Evolutionary conservation across 1,284 basidiomycete species (phyloP).

Genomic region (Cryptococcus amylolentus): DNA sequence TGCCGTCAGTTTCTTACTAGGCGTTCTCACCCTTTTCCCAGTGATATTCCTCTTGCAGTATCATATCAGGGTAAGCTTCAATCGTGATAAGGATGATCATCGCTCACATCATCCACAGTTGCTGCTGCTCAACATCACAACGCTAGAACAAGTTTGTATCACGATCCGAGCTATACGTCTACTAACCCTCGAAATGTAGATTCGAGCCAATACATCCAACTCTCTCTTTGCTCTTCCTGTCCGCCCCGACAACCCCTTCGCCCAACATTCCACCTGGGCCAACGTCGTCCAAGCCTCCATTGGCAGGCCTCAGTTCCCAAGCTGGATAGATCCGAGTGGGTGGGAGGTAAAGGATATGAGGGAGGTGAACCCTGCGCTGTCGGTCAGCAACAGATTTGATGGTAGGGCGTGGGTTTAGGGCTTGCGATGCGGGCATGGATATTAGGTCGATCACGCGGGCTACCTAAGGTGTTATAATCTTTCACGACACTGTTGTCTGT

Average conservation of each 20-base stretch:
- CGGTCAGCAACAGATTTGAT: neutral
- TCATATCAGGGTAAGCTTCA: slow-evolving; percentile 68
- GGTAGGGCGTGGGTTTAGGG: neutral
- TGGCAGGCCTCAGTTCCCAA: slow-evolving; percentile 45
- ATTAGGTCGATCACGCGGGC: no score
- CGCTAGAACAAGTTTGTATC: slow-evolving; percentile 77
- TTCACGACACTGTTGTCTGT: no score
- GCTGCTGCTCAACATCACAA: slow-evolving; percentile 77
- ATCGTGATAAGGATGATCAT: neutral
- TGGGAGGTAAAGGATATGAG: slow-evolving; percentile 32
- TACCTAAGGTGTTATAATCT: no score
- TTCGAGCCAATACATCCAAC: slow-evolving; percentile 42
- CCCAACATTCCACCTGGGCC: slow-evolving; percentile 23
- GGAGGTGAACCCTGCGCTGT: slow-evolving; percentile 41
- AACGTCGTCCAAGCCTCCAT: slow-evolving; percentile 45
- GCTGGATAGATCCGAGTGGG: slow-evolving; percentile 45
- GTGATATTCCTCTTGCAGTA: slow-evolving; percentile 73
- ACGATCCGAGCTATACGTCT: neutral
- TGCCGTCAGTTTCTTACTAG: slow-evolving; percentile 69
- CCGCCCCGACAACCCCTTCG: slow-evolving; percentile 47
- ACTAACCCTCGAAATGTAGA: slow-evolving; percentile 19
- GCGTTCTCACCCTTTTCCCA: slow-evolving; percentile 71
- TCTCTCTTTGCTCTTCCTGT: slow-evolving; percentile 29
- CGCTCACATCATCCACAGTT: slow-evolving; percentile 53
- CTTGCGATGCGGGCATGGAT: no score